A percentile compares a stretch with the other conserved stretches of the same genome.
phyloP scores from a whole-genome alignment of 73 alveolate genomes.

The Stentor roeselii region DNA sequence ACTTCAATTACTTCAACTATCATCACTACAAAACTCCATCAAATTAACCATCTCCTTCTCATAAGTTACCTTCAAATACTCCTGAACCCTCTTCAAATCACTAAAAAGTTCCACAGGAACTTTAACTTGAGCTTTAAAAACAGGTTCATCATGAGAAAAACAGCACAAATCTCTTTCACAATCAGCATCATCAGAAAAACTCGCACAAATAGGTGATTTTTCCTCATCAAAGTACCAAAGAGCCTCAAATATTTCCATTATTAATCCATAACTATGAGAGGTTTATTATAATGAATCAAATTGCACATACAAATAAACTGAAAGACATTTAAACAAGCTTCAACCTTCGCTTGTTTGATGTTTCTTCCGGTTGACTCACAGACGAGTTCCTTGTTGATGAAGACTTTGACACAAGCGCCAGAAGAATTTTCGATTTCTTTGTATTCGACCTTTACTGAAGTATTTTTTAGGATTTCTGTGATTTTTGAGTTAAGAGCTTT shows the following conservation, averaged over 20 bases:
- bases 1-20: no score
- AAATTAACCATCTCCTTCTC: no score
- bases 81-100: no score
- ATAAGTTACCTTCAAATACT: no score
- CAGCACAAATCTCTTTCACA: not conserved
- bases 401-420: not conserved
- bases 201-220: not conserved
- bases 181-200: not conserved
- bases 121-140: not conserved
- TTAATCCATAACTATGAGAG: no score
- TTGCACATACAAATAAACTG: not conserved
- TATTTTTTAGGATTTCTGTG: not conserved
- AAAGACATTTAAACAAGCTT: not conserved
- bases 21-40: no score
- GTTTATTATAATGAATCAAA: not conserved
- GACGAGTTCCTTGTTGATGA: not conserved
- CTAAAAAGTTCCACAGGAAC: not conserved
- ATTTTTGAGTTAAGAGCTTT: not conserved
- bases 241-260: not conserved
- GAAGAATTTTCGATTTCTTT: not conserved
- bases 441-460: not conserved
- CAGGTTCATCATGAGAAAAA: conserved; percentile 2
- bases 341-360: not conserved
- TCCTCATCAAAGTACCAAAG: not conserved
- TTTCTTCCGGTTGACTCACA: not conserved